Evolutionary conservation across 2,329 filamentous ascomycete genomes (phyloP), one percentile per base, ranked within the genome.

Genomic region (Pseudopyricularia javanii): DNA sequence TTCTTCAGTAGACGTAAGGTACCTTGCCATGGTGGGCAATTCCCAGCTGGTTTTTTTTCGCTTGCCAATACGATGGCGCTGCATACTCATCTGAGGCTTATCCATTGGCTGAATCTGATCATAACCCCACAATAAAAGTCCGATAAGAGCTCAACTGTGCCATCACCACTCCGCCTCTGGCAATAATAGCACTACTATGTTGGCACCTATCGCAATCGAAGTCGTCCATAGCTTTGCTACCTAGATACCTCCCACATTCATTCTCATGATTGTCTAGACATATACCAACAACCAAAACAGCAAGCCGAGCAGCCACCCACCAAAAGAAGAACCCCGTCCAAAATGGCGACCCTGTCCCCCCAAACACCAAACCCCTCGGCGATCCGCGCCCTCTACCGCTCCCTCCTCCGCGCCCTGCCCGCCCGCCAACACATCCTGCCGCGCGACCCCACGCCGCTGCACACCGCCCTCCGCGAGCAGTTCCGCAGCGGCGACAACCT

Each of bases 391-490:
- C 77, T 95, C 64, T 97, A 97, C 77, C 88, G 91, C 62, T 79
- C 85, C 43, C 76, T 96, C 63, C 82, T 97, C 53, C 89, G 91
- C 67, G 90, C 96, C 72, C 82, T 96, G 8, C 91, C 91, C 2
- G 79, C 85, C 7, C 84, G 83, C 6, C 74, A 78, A 2, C 67
- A 80, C 61, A 74, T 78, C 57, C 70, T 72, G 54, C 61, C 69
- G 55, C 69, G 74, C 24, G 82, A 84, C 37, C 50, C 34, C 20
- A 85, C 88, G 1, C 79, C 82, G 2, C 71, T 94, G 14, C 86
- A 91, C 68, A 66, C 73, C 53, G 82, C 80, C 51, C 78, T 94
- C 58, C 87, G 86, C 62, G 66, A 73, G 37, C 74, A 76, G 58
- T 83, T 93, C 67, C 62, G 74, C 54, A 40, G n/a, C 24, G 32